Conservation (phyloP, 2,329 filamentous ascomycete genomes). For the Didymella pomorum region DNA sequence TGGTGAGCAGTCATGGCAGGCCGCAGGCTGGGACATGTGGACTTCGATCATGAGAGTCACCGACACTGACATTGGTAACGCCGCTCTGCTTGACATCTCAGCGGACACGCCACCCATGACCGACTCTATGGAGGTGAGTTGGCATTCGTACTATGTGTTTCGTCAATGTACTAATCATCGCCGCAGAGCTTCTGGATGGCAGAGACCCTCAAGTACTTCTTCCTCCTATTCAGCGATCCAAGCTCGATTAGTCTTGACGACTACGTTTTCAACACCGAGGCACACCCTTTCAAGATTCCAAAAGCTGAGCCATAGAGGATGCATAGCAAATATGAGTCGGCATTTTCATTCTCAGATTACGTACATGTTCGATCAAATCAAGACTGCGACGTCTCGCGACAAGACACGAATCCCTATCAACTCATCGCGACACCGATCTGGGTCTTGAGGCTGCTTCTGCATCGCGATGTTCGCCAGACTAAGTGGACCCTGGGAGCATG, state of each 20-base stretch:
- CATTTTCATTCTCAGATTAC: background rate
- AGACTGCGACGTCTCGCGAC: background rate
- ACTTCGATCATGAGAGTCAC: constrained; percentile 54
- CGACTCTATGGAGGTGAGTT: constrained; percentile 57
- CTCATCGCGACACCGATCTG: background rate
- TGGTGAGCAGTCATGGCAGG: constrained; percentile 58
- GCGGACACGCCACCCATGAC: constrained; percentile 47
- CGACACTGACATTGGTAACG: constrained; percentile 56
- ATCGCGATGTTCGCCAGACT: constrained; percentile 10
- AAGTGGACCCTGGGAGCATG: constrained; percentile 13
- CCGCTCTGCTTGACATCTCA: constrained; percentile 55
- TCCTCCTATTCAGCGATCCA: constrained; percentile 56
- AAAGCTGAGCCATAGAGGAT: constrained; percentile 18
- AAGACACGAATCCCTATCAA: background rate
- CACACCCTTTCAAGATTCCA: constrained; percentile 55
- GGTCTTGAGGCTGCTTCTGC: background rate
- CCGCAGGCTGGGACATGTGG: constrained; percentile 61
- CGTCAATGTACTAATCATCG: constrained; percentile 18
- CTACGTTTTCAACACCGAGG: constrained; percentile 58
- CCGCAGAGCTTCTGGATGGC: constrained; percentile 58
- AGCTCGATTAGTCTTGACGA: constrained; percentile 56
- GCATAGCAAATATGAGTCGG: background rate
- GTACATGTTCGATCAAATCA: background rate
- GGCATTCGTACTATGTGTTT: background rate
- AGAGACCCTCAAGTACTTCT: constrained; percentile 61